These are phyloP conservation scores for Trichoderma afroharzianum DNA, from an alignment of 2,329 filamentous ascomycete species.

Conservation along the genomic window DNA sequence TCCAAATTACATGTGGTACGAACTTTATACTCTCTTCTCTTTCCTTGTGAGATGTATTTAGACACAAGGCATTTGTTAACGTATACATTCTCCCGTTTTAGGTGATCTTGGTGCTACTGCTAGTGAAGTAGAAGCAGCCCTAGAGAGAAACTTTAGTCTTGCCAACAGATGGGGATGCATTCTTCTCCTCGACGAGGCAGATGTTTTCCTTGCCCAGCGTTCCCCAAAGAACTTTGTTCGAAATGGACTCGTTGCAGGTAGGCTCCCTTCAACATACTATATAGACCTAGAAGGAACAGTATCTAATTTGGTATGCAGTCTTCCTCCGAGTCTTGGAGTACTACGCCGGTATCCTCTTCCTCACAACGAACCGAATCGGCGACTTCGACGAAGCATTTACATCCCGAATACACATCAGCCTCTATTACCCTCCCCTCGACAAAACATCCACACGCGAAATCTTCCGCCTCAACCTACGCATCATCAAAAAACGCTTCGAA, in stretches of 20 bases:
- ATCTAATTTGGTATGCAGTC: conserved; percentile 20
- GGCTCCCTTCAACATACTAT: too few relatives aligned
- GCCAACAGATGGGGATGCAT: conserved; percentile 27
- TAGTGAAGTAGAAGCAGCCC: conserved; percentile 24
- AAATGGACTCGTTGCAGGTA: conserved; percentile 34
- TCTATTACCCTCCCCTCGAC: conserved; percentile 28
- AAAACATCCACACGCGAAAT: conserved; percentile 1
- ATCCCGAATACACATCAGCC: conserved; percentile 33
- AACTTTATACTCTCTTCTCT: too few relatives aligned
- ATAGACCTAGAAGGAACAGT: too few relatives aligned
- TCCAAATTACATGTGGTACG: conserved; percentile 23
- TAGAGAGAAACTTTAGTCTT: conserved; percentile 32
- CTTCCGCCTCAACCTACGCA: conserved; percentile 19
- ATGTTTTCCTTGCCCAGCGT: conserved; percentile 28
- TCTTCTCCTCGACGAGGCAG: conserved; percentile 29
- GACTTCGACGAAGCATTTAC: conserved; percentile 37
- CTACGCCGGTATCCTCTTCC: conserved; percentile 34
- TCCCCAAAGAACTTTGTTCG: conserved; percentile 22
- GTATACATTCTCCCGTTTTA: fast-evolving
- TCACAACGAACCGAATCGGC: conserved; percentile 35
- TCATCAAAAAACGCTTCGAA: conserved; percentile 22
- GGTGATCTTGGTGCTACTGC: conserved; percentile 21
- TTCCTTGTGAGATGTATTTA: neutral
- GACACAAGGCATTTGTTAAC: neutral
- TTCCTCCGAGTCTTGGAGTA: conserved; percentile 36